A percentile compares a stretch with the other conserved stretches of the same genome.
phyloP scores from a whole-genome alignment of 108 stramenopile species.

The Skeletonema costatum region DNA sequence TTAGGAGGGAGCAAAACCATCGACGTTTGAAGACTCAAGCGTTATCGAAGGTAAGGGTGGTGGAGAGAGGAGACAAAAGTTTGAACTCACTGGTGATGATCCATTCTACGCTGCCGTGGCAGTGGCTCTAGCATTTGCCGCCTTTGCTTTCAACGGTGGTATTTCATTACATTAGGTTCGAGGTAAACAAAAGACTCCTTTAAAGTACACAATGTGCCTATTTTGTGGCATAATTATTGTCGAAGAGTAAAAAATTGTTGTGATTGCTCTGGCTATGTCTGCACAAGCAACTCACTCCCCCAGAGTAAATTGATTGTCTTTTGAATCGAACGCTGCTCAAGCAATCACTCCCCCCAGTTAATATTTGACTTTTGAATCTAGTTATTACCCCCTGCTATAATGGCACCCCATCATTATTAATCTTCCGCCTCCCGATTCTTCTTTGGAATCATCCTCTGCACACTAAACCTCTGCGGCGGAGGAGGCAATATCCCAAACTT shows the following conservation, averaged over 20 bases:
- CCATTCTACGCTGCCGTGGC: conserved; percentile 78
- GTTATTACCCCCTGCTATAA: too few species aligned
- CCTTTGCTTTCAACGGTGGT: conserved; percentile 66
- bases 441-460: conserved; percentile 65
- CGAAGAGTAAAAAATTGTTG: not conserved
- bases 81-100: conserved; percentile 73
- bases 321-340: too few species aligned
- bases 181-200: too few species aligned
- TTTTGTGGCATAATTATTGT: too few species aligned
- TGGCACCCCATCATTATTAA: conserved; percentile 6
- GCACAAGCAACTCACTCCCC: too few species aligned
- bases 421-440: conserved; percentile 52
- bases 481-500: conserved; percentile 91
- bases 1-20: conserved; percentile 58
- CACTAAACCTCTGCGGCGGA: conserved; percentile 67
- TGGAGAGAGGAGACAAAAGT: conserved; percentile 51
- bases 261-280: too few species aligned
- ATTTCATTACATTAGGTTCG: conserved; percentile 52
- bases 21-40: conserved; percentile 65
- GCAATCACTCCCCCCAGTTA: too few species aligned
- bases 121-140: conserved; percentile 61
- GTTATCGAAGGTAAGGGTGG: conserved; percentile 77
- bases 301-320: too few species aligned
- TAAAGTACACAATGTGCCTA: too few species aligned
- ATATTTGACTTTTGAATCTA: too few species aligned